Evolutionary conservation across 371 early-diverging fungal species (phyloP).

Genomic region (Neoconidiobolus thromboides): DNA sequence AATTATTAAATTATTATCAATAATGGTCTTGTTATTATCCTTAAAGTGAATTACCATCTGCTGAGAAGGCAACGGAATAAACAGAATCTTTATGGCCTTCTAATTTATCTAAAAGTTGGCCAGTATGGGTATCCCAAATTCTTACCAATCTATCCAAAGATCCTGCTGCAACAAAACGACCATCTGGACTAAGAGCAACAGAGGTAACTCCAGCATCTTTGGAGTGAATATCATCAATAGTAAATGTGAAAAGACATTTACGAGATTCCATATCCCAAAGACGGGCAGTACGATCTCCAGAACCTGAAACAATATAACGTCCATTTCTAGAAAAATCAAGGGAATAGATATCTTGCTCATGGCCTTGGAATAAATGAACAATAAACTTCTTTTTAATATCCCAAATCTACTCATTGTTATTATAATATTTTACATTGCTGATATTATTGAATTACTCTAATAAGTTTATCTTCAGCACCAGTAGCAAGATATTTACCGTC

Average conservation of each 20-base stretch:
- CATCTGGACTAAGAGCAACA: slow-evolving; percentile 77
- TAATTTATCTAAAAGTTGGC: slow-evolving; percentile 61
- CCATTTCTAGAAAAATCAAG: slow-evolving; percentile 92
- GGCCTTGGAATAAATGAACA: slow-evolving; percentile 55
- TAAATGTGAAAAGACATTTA: slow-evolving; percentile 43
- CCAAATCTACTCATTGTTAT: slow-evolving; percentile 36
- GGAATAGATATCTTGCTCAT: slow-evolving; percentile 92
- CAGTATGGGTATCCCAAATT: slow-evolving; percentile 77
- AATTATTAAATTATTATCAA: neutral
- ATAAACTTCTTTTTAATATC: slow-evolving; percentile 51
- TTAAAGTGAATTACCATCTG: slow-evolving; percentile 47
- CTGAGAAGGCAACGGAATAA: slow-evolving; percentile 87
- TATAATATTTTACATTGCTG: neutral
- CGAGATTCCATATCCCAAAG: slow-evolving; percentile 75
- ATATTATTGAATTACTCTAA: slow-evolving; percentile 34
- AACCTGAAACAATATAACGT: slow-evolving; percentile 75
- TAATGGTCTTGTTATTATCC: too few relatives aligned
- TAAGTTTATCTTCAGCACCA: slow-evolving; percentile 92
- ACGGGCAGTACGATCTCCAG: slow-evolving; percentile 82
- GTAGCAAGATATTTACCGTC: slow-evolving; percentile 84
- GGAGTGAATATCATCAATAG: slow-evolving; percentile 56
- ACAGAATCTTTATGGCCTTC: slow-evolving; percentile 95
- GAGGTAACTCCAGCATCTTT: slow-evolving; percentile 91
- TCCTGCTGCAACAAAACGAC: slow-evolving; percentile 65
- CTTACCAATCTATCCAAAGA: slow-evolving; percentile 88